Conservation (phyloP, 345 rosid species). For the Lepidium didymum region DNA sequence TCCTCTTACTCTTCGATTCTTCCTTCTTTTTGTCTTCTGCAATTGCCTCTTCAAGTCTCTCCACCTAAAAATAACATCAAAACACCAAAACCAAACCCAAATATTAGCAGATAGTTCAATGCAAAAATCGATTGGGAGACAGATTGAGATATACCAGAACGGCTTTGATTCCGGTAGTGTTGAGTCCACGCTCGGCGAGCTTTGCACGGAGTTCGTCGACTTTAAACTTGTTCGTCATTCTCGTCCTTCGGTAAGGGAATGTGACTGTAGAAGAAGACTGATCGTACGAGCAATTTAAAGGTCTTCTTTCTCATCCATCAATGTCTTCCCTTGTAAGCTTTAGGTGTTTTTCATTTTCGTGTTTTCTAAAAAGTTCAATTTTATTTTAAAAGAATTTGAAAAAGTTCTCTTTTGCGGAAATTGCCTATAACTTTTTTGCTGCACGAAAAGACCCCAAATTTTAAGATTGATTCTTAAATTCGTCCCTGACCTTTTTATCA, state of each 20-base stretch:
- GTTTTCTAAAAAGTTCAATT: neutral
- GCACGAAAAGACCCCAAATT: neutral
- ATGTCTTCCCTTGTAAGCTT: constrained; percentile 27
- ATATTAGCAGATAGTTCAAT: neutral
- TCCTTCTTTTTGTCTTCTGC: constrained; percentile 29
- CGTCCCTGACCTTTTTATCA: neutral
- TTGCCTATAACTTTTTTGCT: neutral
- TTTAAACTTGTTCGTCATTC: constrained; percentile 51
- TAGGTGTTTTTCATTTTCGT: constrained; percentile 2
- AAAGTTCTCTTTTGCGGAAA: neutral
- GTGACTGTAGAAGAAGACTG: neutral
- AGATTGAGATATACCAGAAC: constrained; percentile 34
- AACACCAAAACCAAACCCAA: neutral
- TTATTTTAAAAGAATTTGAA: neutral
- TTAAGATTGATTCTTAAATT: neutral
- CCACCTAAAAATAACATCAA: constrained; percentile 36
- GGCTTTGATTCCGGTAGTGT: constrained; percentile 53
- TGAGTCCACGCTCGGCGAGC: constrained; percentile 65
- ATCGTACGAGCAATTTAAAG: constrained; percentile 20
- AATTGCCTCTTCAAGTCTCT: constrained; percentile 53
- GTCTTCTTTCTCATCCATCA: neutral
- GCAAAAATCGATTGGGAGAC: neutral
- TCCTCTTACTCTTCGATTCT: constrained; percentile 35
- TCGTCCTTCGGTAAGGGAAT: neutral
- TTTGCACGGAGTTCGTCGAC: constrained; percentile 63